Conservation (phyloP, 208 protist genomes). For the Acanthamoeba polyphaga region DNA sequence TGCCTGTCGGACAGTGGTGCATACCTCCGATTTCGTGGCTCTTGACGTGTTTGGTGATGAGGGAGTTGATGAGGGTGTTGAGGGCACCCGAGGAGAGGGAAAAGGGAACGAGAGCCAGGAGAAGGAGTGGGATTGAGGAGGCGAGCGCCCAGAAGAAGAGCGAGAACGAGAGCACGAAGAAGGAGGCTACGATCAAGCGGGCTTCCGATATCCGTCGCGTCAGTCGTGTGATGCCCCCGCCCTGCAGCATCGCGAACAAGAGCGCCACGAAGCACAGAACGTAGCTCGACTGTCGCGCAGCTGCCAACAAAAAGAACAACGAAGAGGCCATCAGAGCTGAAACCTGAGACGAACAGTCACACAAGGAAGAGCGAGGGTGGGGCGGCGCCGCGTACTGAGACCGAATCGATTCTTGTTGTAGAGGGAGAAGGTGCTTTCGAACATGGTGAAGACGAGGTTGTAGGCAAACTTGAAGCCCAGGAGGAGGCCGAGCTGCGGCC, state of each 20-base stretch:
- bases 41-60: constrained; percentile 22
- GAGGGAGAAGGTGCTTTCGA: constrained; percentile 45
- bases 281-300: constrained; percentile 50
- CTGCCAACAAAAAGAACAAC: not conserved
- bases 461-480: constrained; percentile 6
- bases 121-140: not conserved
- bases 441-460: constrained; percentile 39
- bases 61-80: constrained; percentile 58
- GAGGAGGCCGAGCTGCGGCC: constrained; percentile 15
- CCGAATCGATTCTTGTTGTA: constrained; percentile 57
- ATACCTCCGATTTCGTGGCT: constrained; percentile 32
- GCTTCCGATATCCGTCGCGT: not conserved
- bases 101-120: constrained; percentile 23
- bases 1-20: not conserved
- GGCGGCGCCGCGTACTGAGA: not conserved
- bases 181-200: not conserved
- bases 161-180: constrained; percentile 46
- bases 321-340: not conserved
- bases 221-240: constrained; percentile 1
- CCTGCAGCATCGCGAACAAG: constrained; percentile 38
- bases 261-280: constrained; percentile 42
- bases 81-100: constrained; percentile 9
- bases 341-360: not conserved
- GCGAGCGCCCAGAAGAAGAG: not conserved
- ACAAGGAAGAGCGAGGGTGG: not conserved